Percentiles rank a stretch among this genome's conserved stretches.
Evolutionary conservation across 768 basidiomycete genomes (phyloP).

Genomic region (Ramaria sp.): DNA sequence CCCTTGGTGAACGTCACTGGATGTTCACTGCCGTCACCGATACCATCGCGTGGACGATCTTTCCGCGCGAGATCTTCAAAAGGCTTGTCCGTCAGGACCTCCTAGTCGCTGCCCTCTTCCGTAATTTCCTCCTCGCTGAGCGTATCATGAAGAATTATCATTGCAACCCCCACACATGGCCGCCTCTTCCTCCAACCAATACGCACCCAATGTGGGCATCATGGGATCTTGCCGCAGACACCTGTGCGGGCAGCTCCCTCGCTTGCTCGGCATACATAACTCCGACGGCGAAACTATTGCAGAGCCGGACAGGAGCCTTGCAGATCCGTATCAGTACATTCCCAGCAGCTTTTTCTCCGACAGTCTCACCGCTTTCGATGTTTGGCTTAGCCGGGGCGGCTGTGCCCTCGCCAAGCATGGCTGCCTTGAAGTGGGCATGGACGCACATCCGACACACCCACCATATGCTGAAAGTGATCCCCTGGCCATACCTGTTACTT

Average conservation of each 20-base stretch:
- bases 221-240: constrained; percentile 96
- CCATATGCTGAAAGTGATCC: too few relatives aligned
- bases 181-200: constrained; percentile 89
- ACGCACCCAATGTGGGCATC: constrained; percentile 94
- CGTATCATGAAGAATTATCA: constrained; percentile 71
- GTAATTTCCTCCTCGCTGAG: constrained; percentile 95
- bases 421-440: constrained; percentile 30
- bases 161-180: constrained; percentile 41
- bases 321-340: constrained; percentile 59
- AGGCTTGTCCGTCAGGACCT: constrained; percentile 91
- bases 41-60: constrained; percentile 98
- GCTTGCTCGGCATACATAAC: constrained; percentile 36
- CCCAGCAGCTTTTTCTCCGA: constrained; percentile 92
- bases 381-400: constrained; percentile 94
- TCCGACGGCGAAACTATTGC: constrained; percentile 3
- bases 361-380: constrained; percentile 93
- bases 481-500: background rate
- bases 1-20: constrained; percentile 98
- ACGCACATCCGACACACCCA: background rate
- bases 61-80: constrained; percentile 88
- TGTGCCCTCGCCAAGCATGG: constrained; percentile 73
- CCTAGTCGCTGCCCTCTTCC: constrained; percentile 90
- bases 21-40: constrained; percentile 99
- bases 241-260: constrained; percentile 85
- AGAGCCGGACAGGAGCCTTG: constrained; percentile 18